Percentiles rank a stretch among this genome's conserved stretches.
phyloP scores from a whole-genome alignment of 2,329 filamentous ascomycete genomes.

The Stemphylium lycopersici region DNA sequence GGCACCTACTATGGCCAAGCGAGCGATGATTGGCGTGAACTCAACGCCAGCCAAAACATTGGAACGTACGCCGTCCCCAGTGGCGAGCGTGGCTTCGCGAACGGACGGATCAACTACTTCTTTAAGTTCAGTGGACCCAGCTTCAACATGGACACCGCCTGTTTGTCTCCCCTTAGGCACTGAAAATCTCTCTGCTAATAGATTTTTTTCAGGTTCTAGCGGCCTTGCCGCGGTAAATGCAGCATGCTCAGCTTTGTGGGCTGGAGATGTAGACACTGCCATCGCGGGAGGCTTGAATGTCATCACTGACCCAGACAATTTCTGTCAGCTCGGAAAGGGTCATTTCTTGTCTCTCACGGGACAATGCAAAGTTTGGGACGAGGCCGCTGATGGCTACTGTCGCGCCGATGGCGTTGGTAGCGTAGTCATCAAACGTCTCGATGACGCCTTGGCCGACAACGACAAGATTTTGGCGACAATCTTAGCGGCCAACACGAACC shows the following conservation, averaged over 20 bases:
- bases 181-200: neutral
- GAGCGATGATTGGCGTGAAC: slow-evolving; percentile 34
- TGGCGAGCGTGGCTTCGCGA: slow-evolving; percentile 52
- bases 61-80: slow-evolving; percentile 54
- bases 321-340: neutral
- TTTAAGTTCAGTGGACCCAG: slow-evolving; percentile 52
- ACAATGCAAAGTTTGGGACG: neutral
- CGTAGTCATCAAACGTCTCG: slow-evolving; percentile 37
- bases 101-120: slow-evolving; percentile 51
- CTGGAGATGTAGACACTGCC: slow-evolving; percentile 33
- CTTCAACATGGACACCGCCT: slow-evolving; percentile 45
- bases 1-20: slow-evolving; percentile 42
- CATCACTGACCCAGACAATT: neutral
- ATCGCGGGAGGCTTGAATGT: slow-evolving; percentile 33
- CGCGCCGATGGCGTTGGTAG: slow-evolving; percentile 10
- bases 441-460: slow-evolving; percentile 32
- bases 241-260: neutral
- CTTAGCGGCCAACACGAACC: slow-evolving; percentile 34
- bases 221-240: neutral
- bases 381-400: slow-evolving; percentile 1
- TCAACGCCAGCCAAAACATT: slow-evolving; percentile 13
- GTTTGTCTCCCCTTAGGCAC: slow-evolving; percentile 14
- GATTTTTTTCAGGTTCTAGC: neutral
- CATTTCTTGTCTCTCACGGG: neutral
- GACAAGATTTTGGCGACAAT: slow-evolving; percentile 41